A percentile compares a stretch with the other conserved stretches of the same genome.
Conservation (phyloP, 2,329 filamentous ascomycete genomes). For the Penicillium sp. region DNA sequence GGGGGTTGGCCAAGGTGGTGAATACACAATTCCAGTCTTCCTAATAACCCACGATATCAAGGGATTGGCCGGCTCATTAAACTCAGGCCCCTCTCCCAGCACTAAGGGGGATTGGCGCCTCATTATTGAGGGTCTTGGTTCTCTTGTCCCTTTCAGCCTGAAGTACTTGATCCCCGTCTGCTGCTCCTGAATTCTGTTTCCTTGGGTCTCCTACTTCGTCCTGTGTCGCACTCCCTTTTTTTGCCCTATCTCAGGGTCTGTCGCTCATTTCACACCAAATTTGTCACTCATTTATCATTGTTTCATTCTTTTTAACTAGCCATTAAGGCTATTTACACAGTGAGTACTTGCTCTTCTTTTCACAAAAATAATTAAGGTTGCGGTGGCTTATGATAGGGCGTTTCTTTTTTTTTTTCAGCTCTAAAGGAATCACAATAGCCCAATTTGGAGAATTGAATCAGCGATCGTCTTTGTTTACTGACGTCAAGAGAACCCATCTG, state of each 20-base stretch:
- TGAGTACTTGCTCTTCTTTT: background rate
- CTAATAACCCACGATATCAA: conserved; percentile 17
- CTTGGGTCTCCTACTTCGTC: conserved; percentile 5
- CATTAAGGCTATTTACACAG: background rate
- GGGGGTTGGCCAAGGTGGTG: background rate
- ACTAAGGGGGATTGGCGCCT: conserved; percentile 7
- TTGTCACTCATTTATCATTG: conserved; percentile 6
- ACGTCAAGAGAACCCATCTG: conserved; percentile 21
- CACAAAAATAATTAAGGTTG: background rate
- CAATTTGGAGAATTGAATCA: conserved; percentile 1
- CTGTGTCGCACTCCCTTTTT: background rate
- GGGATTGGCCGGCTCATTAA: conserved; percentile 22
- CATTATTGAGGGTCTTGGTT: conserved; percentile 4
- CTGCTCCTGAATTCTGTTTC: conserved; percentile 1
- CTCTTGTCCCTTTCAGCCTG: background rate
- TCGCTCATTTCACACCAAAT: conserved; percentile 8
- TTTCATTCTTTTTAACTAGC: background rate
- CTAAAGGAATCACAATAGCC: conserved; percentile 1
- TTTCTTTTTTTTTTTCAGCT: background rate
- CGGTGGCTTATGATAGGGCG: conserved; percentile 4
- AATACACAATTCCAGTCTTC: background rate
- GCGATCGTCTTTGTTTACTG: conserved; percentile 18
- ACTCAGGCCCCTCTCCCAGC: conserved; percentile 8
- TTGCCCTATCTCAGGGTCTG: conserved; percentile 16
- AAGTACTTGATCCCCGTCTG: conserved; percentile 19